phyloP scores from a whole-genome alignment of 2,329 filamentous ascomycete genomes.

The Aspergillus persii region DNA sequence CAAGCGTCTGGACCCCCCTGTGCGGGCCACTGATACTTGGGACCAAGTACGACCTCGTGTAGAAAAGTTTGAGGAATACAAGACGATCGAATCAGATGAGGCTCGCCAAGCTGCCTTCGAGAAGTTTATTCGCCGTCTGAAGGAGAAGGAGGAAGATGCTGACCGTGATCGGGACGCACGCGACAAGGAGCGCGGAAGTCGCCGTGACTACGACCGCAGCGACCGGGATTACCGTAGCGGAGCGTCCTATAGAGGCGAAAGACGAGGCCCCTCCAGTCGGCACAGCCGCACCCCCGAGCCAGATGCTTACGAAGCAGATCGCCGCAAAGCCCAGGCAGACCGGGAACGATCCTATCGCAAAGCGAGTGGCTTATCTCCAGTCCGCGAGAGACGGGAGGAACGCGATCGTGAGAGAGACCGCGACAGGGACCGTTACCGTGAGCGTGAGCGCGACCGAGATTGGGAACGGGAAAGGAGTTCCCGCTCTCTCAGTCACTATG shows the following conservation, averaged over 20 bases:
- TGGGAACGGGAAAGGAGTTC: slow-evolving; percentile 34
- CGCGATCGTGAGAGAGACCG: slow-evolving; percentile 37
- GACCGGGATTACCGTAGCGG: slow-evolving; percentile 58
- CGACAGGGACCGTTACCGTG: slow-evolving; percentile 38
- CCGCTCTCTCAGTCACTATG: slow-evolving; percentile 55
- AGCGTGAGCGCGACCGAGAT: slow-evolving; percentile 38
- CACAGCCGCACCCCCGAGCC: slow-evolving; percentile 85
- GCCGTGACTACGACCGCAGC: slow-evolving; percentile 53
- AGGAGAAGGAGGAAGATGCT: slow-evolving; percentile 81
- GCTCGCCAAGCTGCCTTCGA: slow-evolving; percentile 81
- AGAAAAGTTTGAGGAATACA: slow-evolving; percentile 78
- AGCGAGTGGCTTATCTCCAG: slow-evolving; percentile 60
- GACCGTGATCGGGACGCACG: slow-evolving; percentile 59
- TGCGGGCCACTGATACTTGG: slow-evolving; percentile 76
- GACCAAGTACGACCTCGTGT: slow-evolving; percentile 81
- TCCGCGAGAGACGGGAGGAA: slow-evolving; percentile 39
- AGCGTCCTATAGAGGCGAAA: slow-evolving; percentile 34
- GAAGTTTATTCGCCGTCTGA: slow-evolving; percentile 84
- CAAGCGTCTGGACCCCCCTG: slow-evolving; percentile 84
- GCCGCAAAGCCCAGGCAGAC: slow-evolving; percentile 88
- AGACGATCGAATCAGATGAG: slow-evolving; percentile 78
- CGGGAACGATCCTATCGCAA: slow-evolving; percentile 92
- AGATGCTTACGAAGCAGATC: slow-evolving; percentile 92
- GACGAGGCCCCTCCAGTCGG: slow-evolving; percentile 48
- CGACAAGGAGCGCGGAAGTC: slow-evolving; percentile 44